These are phyloP conservation scores for Microcyclospora pomicola DNA, from an alignment of 2,329 filamentous ascomycete genomes.

Conservation along the genomic window DNA sequence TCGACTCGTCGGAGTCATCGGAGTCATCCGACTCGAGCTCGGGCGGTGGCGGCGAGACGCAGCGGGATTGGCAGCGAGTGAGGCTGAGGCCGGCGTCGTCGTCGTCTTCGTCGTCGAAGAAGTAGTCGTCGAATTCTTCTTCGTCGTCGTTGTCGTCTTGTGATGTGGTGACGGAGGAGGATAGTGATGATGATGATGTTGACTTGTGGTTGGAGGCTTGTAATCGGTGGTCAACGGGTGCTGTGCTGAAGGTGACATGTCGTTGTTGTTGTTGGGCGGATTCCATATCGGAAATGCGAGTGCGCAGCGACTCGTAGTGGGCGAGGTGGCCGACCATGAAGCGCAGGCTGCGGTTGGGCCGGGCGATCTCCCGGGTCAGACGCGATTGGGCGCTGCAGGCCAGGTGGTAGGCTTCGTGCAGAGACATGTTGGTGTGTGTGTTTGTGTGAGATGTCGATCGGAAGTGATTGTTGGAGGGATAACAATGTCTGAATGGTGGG, in stretches of 20 bases:
- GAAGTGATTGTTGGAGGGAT: no score
- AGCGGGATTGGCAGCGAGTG: conserved; percentile 18
- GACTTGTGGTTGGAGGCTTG: conserved; percentile 12
- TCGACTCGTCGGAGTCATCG: conserved; percentile 7
- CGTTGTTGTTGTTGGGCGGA: conserved; percentile 14
- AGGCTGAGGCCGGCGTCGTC: conserved; percentile 15
- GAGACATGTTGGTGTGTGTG: conserved; percentile 16
- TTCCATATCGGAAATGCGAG: conserved; percentile 24
- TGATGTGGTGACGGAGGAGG: conserved; percentile 6
- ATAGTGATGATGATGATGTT: conserved; percentile 13
- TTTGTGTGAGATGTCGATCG: not conserved
- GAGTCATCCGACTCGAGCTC: conserved; percentile 14
- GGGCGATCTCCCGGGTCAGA: conserved; percentile 19
- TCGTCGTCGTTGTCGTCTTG: conserved; percentile 8
- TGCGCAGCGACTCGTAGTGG: conserved; percentile 21
- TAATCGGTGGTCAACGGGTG: conserved; percentile 9
- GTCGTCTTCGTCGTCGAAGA: conserved; percentile 15
- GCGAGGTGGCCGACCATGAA: conserved; percentile 24
- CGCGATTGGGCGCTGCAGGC: conserved; percentile 24
- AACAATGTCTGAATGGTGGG: no score
- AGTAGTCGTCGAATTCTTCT: conserved; percentile 11
- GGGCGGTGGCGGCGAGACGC: conserved; percentile 10
- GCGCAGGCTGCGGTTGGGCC: conserved; percentile 21
- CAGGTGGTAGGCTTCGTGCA: conserved; percentile 21
- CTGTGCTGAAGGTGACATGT: conserved; percentile 15